Conservation (phyloP, 1,284 basidiomycete genomes). For the Malassezia nana region DNA sequence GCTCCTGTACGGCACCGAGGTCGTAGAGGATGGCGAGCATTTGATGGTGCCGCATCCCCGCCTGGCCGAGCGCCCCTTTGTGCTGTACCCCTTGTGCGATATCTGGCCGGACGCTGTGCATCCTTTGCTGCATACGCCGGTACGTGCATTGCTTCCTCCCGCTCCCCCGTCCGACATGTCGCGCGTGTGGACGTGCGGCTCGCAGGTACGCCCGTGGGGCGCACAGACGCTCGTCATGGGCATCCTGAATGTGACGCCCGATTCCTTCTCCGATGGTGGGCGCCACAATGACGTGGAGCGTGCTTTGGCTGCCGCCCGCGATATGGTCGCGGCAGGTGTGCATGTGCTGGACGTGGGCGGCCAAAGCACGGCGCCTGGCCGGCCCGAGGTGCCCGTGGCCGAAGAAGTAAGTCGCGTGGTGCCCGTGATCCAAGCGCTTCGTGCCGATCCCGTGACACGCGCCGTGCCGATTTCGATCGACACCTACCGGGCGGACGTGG, state of each 20-base stretch:
- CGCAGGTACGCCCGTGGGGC: constrained; percentile 30
- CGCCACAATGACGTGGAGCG: constrained; percentile 51
- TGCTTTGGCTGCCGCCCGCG: constrained; percentile 20
- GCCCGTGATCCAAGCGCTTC: constrained; percentile 52
- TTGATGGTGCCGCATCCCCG: constrained; percentile 75
- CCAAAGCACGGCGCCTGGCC: constrained; percentile 56
- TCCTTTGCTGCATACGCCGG: constrained; percentile 33
- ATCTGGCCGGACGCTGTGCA: constrained; percentile 47
- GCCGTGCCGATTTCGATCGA: constrained; percentile 69
- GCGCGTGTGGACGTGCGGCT: constrained; percentile 1
- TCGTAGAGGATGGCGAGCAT: constrained; percentile 60
- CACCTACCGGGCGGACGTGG: constrained; percentile 79
- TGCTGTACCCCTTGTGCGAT: constrained; percentile 74
- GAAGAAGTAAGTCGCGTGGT: constrained; percentile 62
- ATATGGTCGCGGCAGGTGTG: constrained; percentile 50
- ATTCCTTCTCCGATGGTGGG: constrained; percentile 90
- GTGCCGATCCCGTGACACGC: constrained; percentile 34
- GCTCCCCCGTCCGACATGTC: constrained; percentile 2
- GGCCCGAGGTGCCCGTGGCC: constrained; percentile 46
- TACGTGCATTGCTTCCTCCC: constrained; percentile 21
- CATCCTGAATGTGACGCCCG: constrained; percentile 86
- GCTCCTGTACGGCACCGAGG: constrained; percentile 61
- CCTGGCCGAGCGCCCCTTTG: constrained; percentile 77
- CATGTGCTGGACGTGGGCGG: constrained; percentile 87
- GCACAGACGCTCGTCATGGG: constrained; percentile 70